Evolutionary conservation across 352 stramenopile genomes (phyloP), one percentile per base, ranked within the genome.

Genomic region (Phytophthora hybrid): DNA sequence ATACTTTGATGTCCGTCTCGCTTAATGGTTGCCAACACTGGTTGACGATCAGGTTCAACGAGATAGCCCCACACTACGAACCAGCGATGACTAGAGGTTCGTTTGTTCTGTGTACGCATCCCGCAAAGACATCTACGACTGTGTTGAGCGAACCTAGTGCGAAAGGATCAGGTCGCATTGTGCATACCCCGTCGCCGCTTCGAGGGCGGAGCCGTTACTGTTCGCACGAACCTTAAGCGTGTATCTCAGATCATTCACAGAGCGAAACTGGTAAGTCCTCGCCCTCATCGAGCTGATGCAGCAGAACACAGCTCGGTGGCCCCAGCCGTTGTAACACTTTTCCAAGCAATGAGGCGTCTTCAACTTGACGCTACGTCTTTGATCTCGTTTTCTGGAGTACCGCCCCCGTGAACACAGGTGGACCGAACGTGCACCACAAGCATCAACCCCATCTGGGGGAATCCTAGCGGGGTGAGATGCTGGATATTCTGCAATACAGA

Each of bases 151-250:
- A 57, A 46, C 44, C 21, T 47, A 55, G 14, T 44, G 19, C 32
- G 46, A n/a, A n/a, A n/a, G n/a, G n/a, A 57, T 47, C 69, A 73
- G 57, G 23, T 57, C 31, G 37, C 23, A 77, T 74, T 77, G 64
- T 69, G 70, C 63, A 76, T 69, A 76, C 64, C 57, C 63, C n/a
- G 61, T 55, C 34, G 49, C 54, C 53, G 37, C 21, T 39, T 39
- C 37, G 5, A 31, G 31, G 21, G 6, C 19, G 19, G 54, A 59
- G 23, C 26, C 29, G 52, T 64, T 46, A 60, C 46, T 26, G 32
- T 61, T 64, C 54, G 67, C 26, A 49, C 31, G 31, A 65, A 21
- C 29, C 46, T 21, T 49, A 21, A n/a, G 39, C 26, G 19, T 26
- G 29, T 63, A 54, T 76, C 49, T 63, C 63, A 76, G 49, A 23